Percentiles rank a stretch among this genome's conserved stretches.
Evolutionary conservation across 306 rosid genomes (phyloP).

Genomic region (Gastrolobium bilobum): DNA sequence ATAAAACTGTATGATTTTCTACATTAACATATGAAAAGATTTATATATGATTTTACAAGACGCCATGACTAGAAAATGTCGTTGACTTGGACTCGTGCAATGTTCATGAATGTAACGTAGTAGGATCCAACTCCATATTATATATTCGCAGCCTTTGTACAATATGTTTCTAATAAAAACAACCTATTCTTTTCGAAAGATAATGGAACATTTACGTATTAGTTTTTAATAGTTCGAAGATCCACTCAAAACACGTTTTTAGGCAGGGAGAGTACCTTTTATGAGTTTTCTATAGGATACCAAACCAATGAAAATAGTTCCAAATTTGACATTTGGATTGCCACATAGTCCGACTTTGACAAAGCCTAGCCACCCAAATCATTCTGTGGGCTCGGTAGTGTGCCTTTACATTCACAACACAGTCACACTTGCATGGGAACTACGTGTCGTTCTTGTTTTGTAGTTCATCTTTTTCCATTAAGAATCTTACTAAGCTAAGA

Average conservation of each 20-base stretch:
- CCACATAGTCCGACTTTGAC: not conserved
- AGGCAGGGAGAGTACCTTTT: not conserved
- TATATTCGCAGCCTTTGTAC: not conserved
- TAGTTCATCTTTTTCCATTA: not conserved
- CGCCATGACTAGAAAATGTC: not conserved
- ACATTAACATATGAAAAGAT: not conserved
- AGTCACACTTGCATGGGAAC: constrained; percentile 47
- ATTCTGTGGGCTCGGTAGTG: not conserved
- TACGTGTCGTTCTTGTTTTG: constrained; percentile 53
- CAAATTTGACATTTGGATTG: not conserved
- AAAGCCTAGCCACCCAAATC: not conserved
- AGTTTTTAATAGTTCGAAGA: not conserved
- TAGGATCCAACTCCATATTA: not conserved
- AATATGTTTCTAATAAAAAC: not conserved
- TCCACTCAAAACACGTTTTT: not conserved
- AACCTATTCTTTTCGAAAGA: not conserved
- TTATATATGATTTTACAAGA: not conserved
- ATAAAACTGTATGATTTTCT: not conserved
- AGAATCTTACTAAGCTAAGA: constrained; percentile 16
- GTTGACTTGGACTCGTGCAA: not conserved
- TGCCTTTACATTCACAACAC: constrained; percentile 31
- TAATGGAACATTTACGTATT: not conserved
- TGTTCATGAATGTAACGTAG: not conserved
- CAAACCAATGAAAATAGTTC: not conserved
- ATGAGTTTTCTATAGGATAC: not conserved